These are phyloP conservation scores for Porogramme epimiltina DNA, from an alignment of 1,284 basidiomycete genomes.

Conservation along the genomic window DNA sequence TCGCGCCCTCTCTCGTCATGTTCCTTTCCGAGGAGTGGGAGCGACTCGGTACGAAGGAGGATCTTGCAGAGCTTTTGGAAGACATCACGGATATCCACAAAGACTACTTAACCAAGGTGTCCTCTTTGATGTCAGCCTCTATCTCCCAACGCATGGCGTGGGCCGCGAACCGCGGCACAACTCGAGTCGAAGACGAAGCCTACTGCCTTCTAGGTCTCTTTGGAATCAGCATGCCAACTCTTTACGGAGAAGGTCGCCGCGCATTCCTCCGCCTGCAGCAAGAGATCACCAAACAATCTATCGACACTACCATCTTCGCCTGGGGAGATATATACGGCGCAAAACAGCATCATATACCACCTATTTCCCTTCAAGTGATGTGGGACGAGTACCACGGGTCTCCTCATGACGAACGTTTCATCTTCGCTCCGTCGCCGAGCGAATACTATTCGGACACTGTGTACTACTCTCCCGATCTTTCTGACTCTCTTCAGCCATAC, in stretches of 20 bases:
- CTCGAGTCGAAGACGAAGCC: not conserved
- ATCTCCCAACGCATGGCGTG: not conserved
- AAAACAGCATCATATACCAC: too few relatives aligned
- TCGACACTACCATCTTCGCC: not conserved
- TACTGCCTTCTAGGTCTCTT: conserved; percentile 1
- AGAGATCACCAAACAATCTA: not conserved
- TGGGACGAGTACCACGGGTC: too few relatives aligned
- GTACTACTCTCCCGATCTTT: too few relatives aligned
- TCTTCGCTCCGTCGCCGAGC: not conserved
- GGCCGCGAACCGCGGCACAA: not conserved
- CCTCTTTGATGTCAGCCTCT: not conserved
- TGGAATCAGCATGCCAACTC: not conserved
- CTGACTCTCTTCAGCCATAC: too few relatives aligned
- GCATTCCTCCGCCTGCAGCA: conserved; percentile 2
- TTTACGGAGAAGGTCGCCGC: conserved; percentile 1
- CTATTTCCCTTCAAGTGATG: too few relatives aligned
- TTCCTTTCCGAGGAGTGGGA: not conserved
- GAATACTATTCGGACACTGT: not conserved
- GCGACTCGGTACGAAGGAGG: not conserved
- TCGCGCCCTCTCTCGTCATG: conserved; percentile 1
- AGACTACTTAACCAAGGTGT: not conserved
- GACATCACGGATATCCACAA: not conserved
- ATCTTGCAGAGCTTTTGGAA: not conserved
- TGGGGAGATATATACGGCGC: not conserved
- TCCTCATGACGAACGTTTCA: not conserved